Evolutionary conservation across 1,139 yeast genomes (phyloP).

Genomic region (Debaryomyces psychrophilus): DNA sequence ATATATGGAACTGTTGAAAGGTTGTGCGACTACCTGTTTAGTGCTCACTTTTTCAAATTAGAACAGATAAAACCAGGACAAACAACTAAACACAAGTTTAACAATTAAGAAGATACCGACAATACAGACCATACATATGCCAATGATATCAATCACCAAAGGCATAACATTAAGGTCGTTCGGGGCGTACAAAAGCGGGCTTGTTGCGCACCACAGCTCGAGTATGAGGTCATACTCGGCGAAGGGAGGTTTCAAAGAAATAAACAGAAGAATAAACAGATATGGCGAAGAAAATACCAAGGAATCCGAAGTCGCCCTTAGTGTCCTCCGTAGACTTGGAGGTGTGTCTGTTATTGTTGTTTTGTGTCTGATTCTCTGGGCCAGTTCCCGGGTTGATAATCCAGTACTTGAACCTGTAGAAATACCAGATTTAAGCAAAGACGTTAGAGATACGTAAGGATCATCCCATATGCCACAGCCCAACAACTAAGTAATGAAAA

Average conservation of each 20-base stretch:
- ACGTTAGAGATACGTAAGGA: constrained; percentile 19
- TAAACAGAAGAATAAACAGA: constrained; percentile 28
- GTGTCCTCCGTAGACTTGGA: constrained; percentile 36
- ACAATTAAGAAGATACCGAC: too few relatives aligned
- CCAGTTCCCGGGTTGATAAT: constrained; percentile 26
- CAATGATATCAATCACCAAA: background rate
- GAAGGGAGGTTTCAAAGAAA: constrained; percentile 17
- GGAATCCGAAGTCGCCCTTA: constrained; percentile 36
- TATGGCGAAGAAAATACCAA: constrained; percentile 40
- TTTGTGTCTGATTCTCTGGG: constrained; percentile 39
- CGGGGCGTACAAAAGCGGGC: background rate
- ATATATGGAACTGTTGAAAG: background rate
- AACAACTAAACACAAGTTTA: background rate
- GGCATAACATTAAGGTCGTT: background rate
- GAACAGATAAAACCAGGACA: background rate
- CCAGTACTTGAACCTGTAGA: constrained; percentile 18
- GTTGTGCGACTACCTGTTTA: constrained; percentile 8
- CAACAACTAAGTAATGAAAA: background rate
- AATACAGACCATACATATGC: too few relatives aligned
- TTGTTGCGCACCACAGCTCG: background rate
- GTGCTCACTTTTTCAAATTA: constrained; percentile 2
- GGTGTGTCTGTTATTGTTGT: constrained; percentile 37
- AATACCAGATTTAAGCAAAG: constrained; percentile 25
- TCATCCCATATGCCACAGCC: background rate
- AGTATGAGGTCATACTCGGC: constrained; percentile 8